Conservation (phyloP, 2,329 filamentous ascomycete genomes). For the Clathrospora elynae region DNA sequence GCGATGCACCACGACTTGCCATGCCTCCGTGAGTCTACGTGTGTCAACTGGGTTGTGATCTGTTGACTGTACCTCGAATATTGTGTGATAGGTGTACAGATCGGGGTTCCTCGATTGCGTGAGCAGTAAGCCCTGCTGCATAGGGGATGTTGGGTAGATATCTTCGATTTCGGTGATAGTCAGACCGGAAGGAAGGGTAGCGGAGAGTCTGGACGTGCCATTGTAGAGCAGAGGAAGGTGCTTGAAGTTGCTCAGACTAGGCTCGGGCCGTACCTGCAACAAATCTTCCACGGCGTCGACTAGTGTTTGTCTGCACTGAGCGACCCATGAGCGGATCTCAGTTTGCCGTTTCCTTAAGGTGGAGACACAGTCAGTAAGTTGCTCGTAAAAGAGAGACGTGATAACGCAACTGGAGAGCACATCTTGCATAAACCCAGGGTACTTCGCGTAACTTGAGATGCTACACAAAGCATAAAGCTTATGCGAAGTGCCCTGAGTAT, state of each 20-base stretch:
- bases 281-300: conserved; percentile 40
- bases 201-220: conserved; percentile 30
- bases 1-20: conserved; percentile 44
- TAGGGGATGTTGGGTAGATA: conserved; percentile 39
- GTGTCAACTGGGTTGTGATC: conserved; percentile 27
- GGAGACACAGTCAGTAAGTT: background rate
- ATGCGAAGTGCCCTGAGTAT: too few relatives aligned
- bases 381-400: background rate
- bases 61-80: conserved; percentile 35
- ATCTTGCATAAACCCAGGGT: too few relatives aligned
- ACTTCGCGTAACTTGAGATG: too few relatives aligned
- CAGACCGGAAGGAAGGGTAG: conserved; percentile 25
- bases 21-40: conserved; percentile 37
- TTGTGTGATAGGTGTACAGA: conserved; percentile 39
- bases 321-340: conserved; percentile 38
- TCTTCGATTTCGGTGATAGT: conserved; percentile 33
- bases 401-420: too few relatives aligned
- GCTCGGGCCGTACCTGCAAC: conserved; percentile 32
- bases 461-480: too few relatives aligned
- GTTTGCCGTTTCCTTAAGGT: conserved; percentile 21
- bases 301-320: conserved; percentile 36
- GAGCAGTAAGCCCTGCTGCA: conserved; percentile 41
- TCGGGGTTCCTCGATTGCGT: conserved; percentile 39
- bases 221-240: conserved; percentile 41
- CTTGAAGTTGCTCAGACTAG: conserved; percentile 37